Percentiles rank a stretch among this genome's conserved stretches.
Evolutionary conservation across 2,329 filamentous ascomycete species (phyloP).

Genomic region (Venturia pyrina): DNA sequence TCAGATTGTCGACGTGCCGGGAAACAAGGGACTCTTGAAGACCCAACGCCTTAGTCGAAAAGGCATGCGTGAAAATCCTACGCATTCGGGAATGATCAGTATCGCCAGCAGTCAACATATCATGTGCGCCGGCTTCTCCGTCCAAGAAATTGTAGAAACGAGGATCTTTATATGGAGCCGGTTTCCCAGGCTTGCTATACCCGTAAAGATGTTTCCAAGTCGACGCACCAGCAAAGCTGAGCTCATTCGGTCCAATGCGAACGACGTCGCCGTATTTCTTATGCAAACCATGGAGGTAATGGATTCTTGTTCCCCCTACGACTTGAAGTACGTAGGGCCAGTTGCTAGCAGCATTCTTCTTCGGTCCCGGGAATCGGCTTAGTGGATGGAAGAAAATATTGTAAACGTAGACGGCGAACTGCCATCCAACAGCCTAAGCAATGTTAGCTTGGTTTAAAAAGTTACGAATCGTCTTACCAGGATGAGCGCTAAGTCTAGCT

Average conservation of each 20-base stretch:
- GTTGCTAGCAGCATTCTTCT: constrained; percentile 7
- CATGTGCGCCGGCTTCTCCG: background rate
- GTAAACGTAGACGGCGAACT: constrained; percentile 7
- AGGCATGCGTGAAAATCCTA: constrained; percentile 27
- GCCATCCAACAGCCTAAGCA: background rate
- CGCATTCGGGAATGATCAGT: constrained; percentile 20
- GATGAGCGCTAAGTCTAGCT: too few relatives aligned
- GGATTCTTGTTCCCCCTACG: background rate
- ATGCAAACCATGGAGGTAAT: background rate
- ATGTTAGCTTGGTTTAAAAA: too few relatives aligned
- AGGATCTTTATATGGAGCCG: background rate
- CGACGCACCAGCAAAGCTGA: constrained; percentile 31
- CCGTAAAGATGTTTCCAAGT: constrained; percentile 37
- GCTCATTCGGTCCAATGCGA: constrained; percentile 37
- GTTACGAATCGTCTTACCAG: too few relatives aligned
- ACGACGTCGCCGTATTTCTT: constrained; percentile 35
- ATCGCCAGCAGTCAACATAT: constrained; percentile 13
- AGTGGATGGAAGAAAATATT: constrained; percentile 14
- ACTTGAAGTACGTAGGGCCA: background rate
- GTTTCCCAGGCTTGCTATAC: background rate
- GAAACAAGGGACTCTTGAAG: constrained; percentile 14
- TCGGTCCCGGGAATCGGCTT: constrained; percentile 9
- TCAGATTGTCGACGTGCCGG: constrained; percentile 11
- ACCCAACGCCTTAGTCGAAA: constrained; percentile 33
- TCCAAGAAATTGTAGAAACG: constrained; percentile 9